Conservation (phyloP, 805 yeast species). For the Teunomyces gatunensis region DNA sequence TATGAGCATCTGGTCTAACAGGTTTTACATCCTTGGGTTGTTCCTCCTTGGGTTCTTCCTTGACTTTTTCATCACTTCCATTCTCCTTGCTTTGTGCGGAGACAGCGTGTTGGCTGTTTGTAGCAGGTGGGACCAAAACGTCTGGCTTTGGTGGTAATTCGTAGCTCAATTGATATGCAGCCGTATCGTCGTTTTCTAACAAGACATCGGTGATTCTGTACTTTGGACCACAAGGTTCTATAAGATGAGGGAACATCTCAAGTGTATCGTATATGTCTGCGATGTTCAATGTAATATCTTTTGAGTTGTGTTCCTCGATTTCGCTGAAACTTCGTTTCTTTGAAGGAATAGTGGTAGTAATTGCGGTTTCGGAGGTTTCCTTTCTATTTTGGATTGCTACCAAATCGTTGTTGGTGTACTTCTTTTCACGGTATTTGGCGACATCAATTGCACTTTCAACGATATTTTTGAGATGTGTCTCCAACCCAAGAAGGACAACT, state of each 20-base stretch:
- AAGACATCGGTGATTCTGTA: slow-evolving; percentile 45
- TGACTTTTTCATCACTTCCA: background rate
- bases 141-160: slow-evolving; percentile 28
- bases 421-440: slow-evolving; percentile 57
- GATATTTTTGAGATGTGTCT: slow-evolving; percentile 70
- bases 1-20: slow-evolving; percentile 30
- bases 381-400: slow-evolving; percentile 17
- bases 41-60: slow-evolving; percentile 5
- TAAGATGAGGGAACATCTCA: slow-evolving; percentile 60
- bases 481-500: slow-evolving; percentile 74
- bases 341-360: slow-evolving; percentile 8
- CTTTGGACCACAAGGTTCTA: slow-evolving; percentile 66
- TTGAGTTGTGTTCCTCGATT: slow-evolving; percentile 9
- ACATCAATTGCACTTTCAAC: slow-evolving; percentile 74
- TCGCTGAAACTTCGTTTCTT: slow-evolving; percentile 20
- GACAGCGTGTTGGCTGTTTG: slow-evolving; percentile 2
- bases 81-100: background rate
- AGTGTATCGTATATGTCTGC: slow-evolving; percentile 69
- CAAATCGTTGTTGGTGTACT: slow-evolving; percentile 38
- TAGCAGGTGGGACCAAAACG: slow-evolving; percentile 13
- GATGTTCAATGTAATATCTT: slow-evolving; percentile 48
- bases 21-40: slow-evolving; percentile 2
- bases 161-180: slow-evolving; percentile 18
- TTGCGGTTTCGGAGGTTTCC: slow-evolving; percentile 13
- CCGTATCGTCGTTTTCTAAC: slow-evolving; percentile 13